Percentiles rank a stretch among this genome's conserved stretches.
Evolutionary conservation across 1,139 yeast genomes (phyloP).

Genomic region (Scheffersomyces parashehatae): DNA sequence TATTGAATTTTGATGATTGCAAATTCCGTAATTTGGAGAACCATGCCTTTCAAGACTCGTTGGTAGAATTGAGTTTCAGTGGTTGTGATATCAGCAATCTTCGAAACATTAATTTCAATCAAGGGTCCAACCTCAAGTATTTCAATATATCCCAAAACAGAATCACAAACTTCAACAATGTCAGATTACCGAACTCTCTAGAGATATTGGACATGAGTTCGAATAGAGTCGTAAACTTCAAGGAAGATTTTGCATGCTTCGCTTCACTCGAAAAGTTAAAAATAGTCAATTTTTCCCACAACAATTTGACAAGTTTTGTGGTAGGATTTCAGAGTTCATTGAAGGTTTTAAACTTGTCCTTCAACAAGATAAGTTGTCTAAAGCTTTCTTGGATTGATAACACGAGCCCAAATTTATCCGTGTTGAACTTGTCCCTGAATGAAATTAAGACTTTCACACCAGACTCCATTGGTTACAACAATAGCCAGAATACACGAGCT

Average conservation of each 20-base stretch:
- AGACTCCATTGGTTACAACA: slow-evolving; percentile 14
- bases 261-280: slow-evolving; percentile 2
- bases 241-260: no score
- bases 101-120: slow-evolving; percentile 14
- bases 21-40: slow-evolving; percentile 10
- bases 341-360: slow-evolving; percentile 17
- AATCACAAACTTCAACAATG: background rate
- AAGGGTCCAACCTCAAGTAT: slow-evolving; percentile 1
- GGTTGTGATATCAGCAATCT: slow-evolving; percentile 20
- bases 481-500: no score
- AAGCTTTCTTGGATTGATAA: slow-evolving; percentile 12
- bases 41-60: slow-evolving; percentile 11
- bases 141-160: background rate
- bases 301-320: slow-evolving; percentile 9
- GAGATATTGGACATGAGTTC: background rate
- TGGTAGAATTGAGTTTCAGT: slow-evolving; percentile 21
- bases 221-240: background rate
- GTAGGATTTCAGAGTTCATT: slow-evolving; percentile 12
- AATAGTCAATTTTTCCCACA: slow-evolving; percentile 15
- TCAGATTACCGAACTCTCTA: background rate
- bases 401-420: slow-evolving; percentile 12
- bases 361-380: slow-evolving; percentile 11
- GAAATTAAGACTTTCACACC: slow-evolving; percentile 11
- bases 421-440: slow-evolving; percentile 20
- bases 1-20: slow-evolving; percentile 25